These are phyloP conservation scores for Oryza coarctata DNA, from an alignment of 176 grass and related monocot genomes.

Conservation along the genomic window DNA sequence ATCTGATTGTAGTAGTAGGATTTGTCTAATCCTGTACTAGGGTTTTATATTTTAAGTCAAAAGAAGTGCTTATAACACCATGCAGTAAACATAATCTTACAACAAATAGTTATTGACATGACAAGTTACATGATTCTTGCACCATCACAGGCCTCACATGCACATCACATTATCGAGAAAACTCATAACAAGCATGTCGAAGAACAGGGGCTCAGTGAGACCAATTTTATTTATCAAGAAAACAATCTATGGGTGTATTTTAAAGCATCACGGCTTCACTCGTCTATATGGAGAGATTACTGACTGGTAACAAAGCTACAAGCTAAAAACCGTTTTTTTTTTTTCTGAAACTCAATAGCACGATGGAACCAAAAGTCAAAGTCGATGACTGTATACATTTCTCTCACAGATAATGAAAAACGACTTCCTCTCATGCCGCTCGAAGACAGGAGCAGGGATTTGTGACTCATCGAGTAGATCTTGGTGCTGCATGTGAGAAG, in stretches of 20 bases:
- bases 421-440: conserved; percentile 14
- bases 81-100: conserved; percentile 7
- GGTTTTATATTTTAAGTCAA: too few relatives aligned
- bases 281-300: conserved; percentile 31
- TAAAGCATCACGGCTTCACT: conserved; percentile 3
- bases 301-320: conserved; percentile 17
- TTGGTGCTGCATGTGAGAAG: conserved; percentile 51
- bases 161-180: conserved; percentile 1
- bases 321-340: conserved; percentile 10
- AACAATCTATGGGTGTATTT: conserved; percentile 31
- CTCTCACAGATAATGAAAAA: conserved; percentile 40
- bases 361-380: conserved; percentile 32
- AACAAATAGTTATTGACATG: conserved; percentile 10
- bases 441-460: not conserved
- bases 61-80: not conserved
- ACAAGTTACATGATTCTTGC: not conserved
- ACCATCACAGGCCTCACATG: not conserved
- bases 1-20: too few relatives aligned
- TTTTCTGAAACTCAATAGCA: conserved; percentile 33
- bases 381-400: conserved; percentile 61
- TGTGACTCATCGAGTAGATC: conserved; percentile 44
- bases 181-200: not conserved
- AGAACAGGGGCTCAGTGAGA: conserved; percentile 7
- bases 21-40: too few relatives aligned
- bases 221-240: conserved; percentile 35